phyloP scores from a whole-genome alignment of 2,329 filamentous ascomycete species.

The Plenodomus biglobosus region DNA sequence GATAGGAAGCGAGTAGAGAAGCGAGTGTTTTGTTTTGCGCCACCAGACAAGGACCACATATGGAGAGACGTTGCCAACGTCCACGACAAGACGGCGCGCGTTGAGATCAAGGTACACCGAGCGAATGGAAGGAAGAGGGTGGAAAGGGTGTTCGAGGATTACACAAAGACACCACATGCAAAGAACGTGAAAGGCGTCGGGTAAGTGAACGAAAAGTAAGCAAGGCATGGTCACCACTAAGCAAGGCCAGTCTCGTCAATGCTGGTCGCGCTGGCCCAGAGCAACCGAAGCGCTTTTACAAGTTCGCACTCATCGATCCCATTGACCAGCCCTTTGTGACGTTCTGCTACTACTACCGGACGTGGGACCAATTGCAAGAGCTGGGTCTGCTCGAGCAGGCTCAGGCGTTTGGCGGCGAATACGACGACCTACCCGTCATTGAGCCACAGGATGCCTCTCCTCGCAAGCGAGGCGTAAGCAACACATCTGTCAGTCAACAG shows the following conservation, averaged over 20 bases:
- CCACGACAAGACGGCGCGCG: slow-evolving; percentile 29
- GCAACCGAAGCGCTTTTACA: slow-evolving; percentile 51
- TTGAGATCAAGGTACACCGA: slow-evolving; percentile 49
- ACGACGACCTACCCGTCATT: slow-evolving; percentile 28
- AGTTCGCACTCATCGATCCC: slow-evolving; percentile 53
- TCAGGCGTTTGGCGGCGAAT: slow-evolving; percentile 13
- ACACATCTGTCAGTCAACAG: not conserved
- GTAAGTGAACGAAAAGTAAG: slow-evolving; percentile 22
- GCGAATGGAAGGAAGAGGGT: slow-evolving; percentile 46
- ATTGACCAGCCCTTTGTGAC: slow-evolving; percentile 51
- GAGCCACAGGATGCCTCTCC: slow-evolving; percentile 18
- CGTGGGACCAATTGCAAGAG: slow-evolving; percentile 29
- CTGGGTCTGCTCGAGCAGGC: slow-evolving; percentile 26
- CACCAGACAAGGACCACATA: slow-evolving; percentile 10
- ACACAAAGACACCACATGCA: slow-evolving; percentile 22
- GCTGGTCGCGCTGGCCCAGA: slow-evolving; percentile 43
- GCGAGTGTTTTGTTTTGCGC: slow-evolving; percentile 45
- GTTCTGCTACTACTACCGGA: slow-evolving; percentile 47
- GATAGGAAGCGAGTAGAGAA: slow-evolving; percentile 44
- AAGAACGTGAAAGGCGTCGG: slow-evolving; percentile 26
- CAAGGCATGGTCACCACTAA: not conserved
- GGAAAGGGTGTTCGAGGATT: slow-evolving; percentile 30
- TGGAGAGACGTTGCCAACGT: slow-evolving; percentile 14
- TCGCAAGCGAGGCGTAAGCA: not conserved
- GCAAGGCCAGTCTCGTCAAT: slow-evolving; percentile 35